Conservation (phyloP, 805 yeast species). For the Monosporozyma unispora region DNA sequence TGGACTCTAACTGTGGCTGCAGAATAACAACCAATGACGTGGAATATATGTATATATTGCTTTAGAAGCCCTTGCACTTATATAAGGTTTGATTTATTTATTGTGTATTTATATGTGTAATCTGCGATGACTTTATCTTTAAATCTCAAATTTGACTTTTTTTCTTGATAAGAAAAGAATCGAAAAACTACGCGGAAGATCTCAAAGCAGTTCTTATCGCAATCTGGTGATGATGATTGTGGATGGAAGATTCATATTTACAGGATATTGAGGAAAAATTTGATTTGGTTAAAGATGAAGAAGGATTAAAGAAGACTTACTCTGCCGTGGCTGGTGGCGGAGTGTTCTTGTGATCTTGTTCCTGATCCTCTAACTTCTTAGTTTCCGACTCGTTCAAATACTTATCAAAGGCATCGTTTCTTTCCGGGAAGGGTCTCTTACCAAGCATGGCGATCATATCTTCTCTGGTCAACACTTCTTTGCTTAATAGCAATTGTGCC, state of each 20-base stretch:
- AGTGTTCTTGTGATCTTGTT: slow-evolving; percentile 6
- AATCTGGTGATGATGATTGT: not conserved
- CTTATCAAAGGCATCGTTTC: slow-evolving; percentile 68
- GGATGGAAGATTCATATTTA: not conserved
- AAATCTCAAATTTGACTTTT: not conserved
- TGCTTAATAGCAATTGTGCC: slow-evolving; percentile 75
- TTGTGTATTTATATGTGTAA: not conserved
- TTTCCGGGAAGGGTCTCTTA: slow-evolving; percentile 83
- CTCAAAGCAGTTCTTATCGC: not conserved
- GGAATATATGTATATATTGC: not conserved
- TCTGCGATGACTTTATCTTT: not conserved
- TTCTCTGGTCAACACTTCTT: slow-evolving; percentile 88
- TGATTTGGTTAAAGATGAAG: not conserved
- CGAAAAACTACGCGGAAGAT: not conserved
- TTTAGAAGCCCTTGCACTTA: not conserved
- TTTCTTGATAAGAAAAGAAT: not conserved
- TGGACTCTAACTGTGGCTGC: not conserved
- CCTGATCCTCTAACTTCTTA: slow-evolving; percentile 19
- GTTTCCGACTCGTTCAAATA: slow-evolving; percentile 26
- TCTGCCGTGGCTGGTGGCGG: slow-evolving; percentile 3
- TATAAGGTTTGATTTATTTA: not conserved
- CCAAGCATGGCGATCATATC: slow-evolving; percentile 89
- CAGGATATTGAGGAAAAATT: not conserved
- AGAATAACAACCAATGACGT: not conserved
- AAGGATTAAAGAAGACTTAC: too few species aligned